Evolutionary conservation across 2,329 filamentous ascomycete species (phyloP), one percentile per base, ranked within the genome.

Genomic region (Pyrenophora seminiperda): DNA sequence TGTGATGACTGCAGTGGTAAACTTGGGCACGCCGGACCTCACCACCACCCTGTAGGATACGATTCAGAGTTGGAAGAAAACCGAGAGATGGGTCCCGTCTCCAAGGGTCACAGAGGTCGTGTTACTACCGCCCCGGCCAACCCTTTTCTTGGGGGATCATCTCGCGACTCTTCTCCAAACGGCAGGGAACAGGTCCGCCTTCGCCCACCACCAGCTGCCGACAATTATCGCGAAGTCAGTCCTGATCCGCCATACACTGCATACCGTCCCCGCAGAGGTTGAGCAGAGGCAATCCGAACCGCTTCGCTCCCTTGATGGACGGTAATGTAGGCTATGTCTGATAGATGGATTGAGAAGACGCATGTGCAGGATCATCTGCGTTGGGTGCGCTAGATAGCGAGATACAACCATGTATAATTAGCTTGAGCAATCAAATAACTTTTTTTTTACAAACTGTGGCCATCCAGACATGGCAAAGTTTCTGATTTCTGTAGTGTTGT

Each of bases 1-100:
- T 58, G 54, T 36, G 49, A 56, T 11, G 52, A 56, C 5, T 60
- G 57, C 46, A 49, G 42, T 53, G 44, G 52, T 10, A 56, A 53
- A 38, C 48, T 60, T 10, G 54, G 51, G 20, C 54, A 53, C 40
- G n/a, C 46, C 7, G 47, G 52, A 38, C 15, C 43, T 40, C 45
- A 59, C 37, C 46, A 53, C 31, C 48, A 51, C 22, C 43, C 33
- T 41, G 31, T 48, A 15, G 34, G 15, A 45, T 31, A 42, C 20
- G 27, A 52, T 34, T 34, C 34, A 14, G 41, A 49, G 22, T 19
- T 51, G 30, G 51, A 47, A 17, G 41, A 58, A 9, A 44, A 47
- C 38, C 42, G 43, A 30, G 53, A 56, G 27, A 47, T 57, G 46
- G 9, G 31, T 5, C 41, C 46, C 27, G 6, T 41, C 3, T 2